Base-by-base conservation (phyloP, 306 rosid species). In the Cicer cuneatum region DNA sequence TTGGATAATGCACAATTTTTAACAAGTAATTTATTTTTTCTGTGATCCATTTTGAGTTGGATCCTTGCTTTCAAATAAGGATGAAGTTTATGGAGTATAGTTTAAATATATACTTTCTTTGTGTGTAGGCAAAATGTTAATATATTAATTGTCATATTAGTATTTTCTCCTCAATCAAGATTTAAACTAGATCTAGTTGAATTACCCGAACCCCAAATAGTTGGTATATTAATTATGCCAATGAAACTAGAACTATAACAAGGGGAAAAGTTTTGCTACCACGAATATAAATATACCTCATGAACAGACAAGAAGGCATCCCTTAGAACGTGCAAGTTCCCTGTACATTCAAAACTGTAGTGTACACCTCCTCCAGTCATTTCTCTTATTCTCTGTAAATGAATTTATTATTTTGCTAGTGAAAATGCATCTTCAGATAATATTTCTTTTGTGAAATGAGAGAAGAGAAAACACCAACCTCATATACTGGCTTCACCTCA, bases 281-380 rank as follows among this genome's bases (percentile, higher is more conserved):
- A 54, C 12, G 57, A 62, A 33, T 41, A 12, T 51, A 82, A 46
- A 40, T 14, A 24, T 58, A 88, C 96, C 86, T 71, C 83, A 60
- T 85, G 93, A 16, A 86, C 66, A 40, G 89, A 85, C 53, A 85
- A 82, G 82, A 87, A 90, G 47, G 93, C 88, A 65, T 87, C 85
- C 24, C 93, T 78, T 19, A 90, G 83, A 81, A 88, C 80, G 1
- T 87, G 83, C 37, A 64, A 13, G 56, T 85, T 84, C 41, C 96
- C 96, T 5, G 83, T 62, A 74, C 96, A 88, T 71, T 90, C 96
- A 76, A 90, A 90, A 87, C 93, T 87, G 47, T 75, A 85, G 77
- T 90, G 73, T 47, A 87, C 93, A 12, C 96, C 96, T 40, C 93
- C 93, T 1, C 52, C 76, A 0, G 85, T 78, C 52, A 87, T 82